Evolutionary conservation across 225 moss, liverwort and hornwort genomes (phyloP).

Genomic region (Takakia lepidozioides): DNA sequence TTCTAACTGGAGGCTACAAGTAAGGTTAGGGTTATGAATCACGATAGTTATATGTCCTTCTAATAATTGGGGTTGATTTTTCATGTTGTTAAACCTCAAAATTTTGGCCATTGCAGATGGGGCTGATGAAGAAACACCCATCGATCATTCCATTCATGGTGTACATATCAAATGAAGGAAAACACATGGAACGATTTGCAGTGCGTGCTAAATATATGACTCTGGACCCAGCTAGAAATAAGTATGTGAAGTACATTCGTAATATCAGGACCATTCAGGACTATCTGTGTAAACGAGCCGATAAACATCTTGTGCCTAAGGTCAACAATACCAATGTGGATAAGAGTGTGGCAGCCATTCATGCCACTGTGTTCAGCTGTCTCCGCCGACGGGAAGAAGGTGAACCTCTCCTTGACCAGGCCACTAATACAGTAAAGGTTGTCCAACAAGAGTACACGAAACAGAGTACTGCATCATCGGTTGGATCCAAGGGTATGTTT

Average conservation of each 20-base stretch:
- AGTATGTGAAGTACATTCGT: constrained; percentile 96
- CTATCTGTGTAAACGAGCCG: constrained; percentile 79
- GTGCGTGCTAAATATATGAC: constrained; percentile 99
- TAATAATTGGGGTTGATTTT: no score
- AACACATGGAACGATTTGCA: constrained; percentile 93
- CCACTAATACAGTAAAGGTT: constrained; percentile 65
- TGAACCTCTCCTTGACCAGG: constrained; percentile 59
- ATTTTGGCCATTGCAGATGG: constrained; percentile 58
- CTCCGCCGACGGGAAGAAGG: constrained; percentile 71
- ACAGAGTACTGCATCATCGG: constrained; percentile 60
- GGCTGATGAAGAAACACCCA: constrained; percentile 96
- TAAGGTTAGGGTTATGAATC: no score
- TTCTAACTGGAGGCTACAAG: no score
- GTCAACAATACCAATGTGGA: constrained; percentile 99
- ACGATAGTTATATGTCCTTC: no score
- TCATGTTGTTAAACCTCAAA: no score
- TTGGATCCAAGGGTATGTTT: constrained; percentile 95
- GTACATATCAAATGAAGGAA: constrained; percentile 87
- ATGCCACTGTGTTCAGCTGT: constrained; percentile 83
- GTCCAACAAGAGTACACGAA: constrained; percentile 75
- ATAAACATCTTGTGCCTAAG: constrained; percentile 82
- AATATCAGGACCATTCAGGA: constrained; percentile 98
- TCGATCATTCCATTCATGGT: constrained; percentile 97
- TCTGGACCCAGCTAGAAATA: constrained; percentile 89
- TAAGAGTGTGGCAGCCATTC: constrained; percentile 94